Conservation (phyloP, 306 rosid genomes). For the Lathyrus oleraceus region DNA sequence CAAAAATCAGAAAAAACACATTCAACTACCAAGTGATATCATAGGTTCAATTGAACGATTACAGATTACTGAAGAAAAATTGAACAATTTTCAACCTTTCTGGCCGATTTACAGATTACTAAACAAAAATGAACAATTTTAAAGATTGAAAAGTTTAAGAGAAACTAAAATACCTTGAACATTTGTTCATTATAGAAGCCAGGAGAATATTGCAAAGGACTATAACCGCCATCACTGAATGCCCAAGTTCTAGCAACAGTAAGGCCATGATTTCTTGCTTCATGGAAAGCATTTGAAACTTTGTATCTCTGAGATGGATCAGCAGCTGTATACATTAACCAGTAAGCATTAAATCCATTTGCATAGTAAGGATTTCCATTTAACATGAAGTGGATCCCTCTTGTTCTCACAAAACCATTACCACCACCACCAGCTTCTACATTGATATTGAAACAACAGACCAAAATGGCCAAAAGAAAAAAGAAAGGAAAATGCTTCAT, state of each 20-base stretch:
- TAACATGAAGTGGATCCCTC: constrained; percentile 64
- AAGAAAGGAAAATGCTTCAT: constrained; percentile 61
- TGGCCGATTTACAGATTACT: background rate
- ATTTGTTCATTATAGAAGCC: constrained; percentile 83
- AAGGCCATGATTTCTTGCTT: constrained; percentile 77
- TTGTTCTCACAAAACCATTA: constrained; percentile 70
- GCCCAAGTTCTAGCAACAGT: constrained; percentile 97
- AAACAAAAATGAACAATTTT: background rate
- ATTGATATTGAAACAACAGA: constrained; percentile 35
- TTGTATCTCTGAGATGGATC: constrained; percentile 82
- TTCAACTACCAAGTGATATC: background rate
- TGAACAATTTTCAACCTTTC: background rate
- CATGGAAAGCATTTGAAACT: constrained; percentile 65
- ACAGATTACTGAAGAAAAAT: too few relatives aligned
- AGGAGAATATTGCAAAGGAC: constrained; percentile 79
- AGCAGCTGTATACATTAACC: constrained; percentile 85
- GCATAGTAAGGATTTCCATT: constrained; percentile 82
- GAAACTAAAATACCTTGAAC: constrained; percentile 56
- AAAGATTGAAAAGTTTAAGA: background rate
- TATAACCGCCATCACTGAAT: constrained; percentile 88
- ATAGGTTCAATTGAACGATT: background rate
- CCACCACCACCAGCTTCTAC: constrained; percentile 51
- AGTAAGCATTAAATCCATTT: constrained; percentile 91
- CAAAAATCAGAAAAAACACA: constrained; percentile 15
- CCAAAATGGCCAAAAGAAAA: constrained; percentile 48